Percentiles rank a stretch among this genome's conserved stretches.
Conservation (phyloP, 768 basidiomycete species). For the Phaffia australis region DNA sequence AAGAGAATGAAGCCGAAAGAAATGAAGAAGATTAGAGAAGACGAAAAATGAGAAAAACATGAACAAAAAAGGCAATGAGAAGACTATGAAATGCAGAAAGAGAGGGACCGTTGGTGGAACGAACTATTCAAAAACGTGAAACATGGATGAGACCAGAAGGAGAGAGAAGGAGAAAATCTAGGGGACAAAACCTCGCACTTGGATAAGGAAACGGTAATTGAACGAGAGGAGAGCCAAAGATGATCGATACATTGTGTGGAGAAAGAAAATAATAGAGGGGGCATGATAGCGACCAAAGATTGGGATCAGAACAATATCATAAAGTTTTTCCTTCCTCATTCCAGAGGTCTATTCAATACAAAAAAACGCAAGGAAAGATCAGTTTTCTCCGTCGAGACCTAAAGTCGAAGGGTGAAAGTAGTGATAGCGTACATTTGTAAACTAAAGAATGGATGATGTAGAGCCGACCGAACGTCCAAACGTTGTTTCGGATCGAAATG, state of each 20-base stretch:
- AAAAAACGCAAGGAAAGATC: background rate
- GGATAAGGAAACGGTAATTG: background rate
- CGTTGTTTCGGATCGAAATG: constrained; percentile 82
- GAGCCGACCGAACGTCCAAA: constrained; percentile 75
- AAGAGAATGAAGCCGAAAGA: background rate
- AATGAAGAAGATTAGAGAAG: background rate
- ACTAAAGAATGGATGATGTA: constrained; percentile 74
- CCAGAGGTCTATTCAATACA: constrained; percentile 1
- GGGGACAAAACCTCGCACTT: background rate
- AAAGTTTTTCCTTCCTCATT: background rate
- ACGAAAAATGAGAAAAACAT: constrained; percentile 2
- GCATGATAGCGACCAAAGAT: background rate
- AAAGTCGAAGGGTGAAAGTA: background rate
- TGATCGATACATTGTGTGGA: background rate
- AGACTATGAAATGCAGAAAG: too few relatives aligned
- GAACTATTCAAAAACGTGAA: too few relatives aligned
- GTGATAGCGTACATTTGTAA: constrained; percentile 4
- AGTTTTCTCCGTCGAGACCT: background rate
- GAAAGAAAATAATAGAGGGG: background rate
- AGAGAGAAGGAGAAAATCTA: background rate
- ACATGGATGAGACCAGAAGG: too few relatives aligned
- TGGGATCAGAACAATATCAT: background rate
- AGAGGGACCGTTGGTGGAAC: too few relatives aligned
- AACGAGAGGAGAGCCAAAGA: background rate
- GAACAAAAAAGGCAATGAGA: background rate